phyloP scores from a whole-genome alignment of 495 filamentous ascomycete genomes.

The Jackrogersella minutella region DNA sequence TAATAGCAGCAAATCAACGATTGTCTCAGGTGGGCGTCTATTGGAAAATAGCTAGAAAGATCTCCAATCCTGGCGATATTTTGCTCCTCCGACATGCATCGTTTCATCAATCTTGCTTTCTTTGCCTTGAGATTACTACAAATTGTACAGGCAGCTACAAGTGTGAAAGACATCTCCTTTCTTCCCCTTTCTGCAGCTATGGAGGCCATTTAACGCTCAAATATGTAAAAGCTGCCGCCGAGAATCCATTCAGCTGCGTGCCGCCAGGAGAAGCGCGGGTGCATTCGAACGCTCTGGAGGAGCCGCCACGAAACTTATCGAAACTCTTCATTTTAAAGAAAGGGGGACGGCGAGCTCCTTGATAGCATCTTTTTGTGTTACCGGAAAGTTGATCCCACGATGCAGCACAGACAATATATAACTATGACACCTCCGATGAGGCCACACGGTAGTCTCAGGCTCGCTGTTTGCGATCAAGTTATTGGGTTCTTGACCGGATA shows the following conservation, averaged over 20 bases:
- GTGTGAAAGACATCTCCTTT: constrained; percentile 2
- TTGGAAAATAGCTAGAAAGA: constrained; percentile 13
- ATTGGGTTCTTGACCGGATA: constrained; percentile 9
- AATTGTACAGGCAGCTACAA: no score
- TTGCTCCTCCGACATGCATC: constrained; percentile 11
- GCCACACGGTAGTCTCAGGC: neutral
- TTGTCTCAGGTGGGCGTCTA: constrained; percentile 23
- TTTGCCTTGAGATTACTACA: constrained; percentile 9
- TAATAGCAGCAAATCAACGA: neutral
- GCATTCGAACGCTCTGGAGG: constrained; percentile 20
- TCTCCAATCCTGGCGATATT: constrained; percentile 27
- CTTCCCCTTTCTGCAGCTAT: neutral
- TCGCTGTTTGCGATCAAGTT: constrained; percentile 8
- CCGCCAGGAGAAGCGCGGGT: constrained; percentile 21
- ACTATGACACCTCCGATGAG: neutral
- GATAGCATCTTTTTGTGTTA: neutral
- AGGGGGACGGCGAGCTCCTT: constrained; percentile 10
- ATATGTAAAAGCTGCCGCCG: constrained; percentile 3
- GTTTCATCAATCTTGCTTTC: constrained; percentile 22
- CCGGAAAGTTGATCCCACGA: neutral
- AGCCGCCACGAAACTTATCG: constrained; percentile 37
- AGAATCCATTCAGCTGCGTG: neutral
- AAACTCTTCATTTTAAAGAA: constrained; percentile 38
- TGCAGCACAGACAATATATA: constrained; percentile 14
- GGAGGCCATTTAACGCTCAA: neutral